A percentile compares a stretch with the other conserved stretches of the same genome.
Evolutionary conservation across 441 rosid species (phyloP).

Genomic region (Macaranga tanarius): DNA sequence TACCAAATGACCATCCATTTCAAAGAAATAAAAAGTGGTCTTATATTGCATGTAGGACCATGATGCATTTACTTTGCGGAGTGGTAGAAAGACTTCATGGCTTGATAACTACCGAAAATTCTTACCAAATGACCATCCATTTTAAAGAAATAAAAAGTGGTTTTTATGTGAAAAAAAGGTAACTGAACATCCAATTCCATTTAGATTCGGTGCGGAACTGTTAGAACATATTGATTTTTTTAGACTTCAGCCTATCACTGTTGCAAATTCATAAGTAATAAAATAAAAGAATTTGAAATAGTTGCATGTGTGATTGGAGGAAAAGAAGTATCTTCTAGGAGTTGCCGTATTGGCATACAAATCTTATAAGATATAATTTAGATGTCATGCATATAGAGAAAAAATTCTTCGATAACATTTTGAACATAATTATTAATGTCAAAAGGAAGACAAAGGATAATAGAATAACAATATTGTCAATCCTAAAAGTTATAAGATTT

Average conservation of each 20-base stretch:
- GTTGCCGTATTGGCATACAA: neutral
- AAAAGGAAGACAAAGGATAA: neutral
- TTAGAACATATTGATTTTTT: too few relatives aligned
- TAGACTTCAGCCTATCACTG: too few relatives aligned
- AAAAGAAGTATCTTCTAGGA: neutral
- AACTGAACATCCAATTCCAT: too few relatives aligned
- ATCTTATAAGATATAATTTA: neutral
- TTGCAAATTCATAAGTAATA: too few relatives aligned
- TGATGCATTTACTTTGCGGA: neutral
- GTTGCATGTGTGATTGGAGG: neutral
- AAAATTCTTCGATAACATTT: too few relatives aligned
- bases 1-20: too few relatives aligned
- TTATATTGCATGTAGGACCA: too few relatives aligned
- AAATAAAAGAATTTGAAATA: too few relatives aligned
- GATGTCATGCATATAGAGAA: neutral
- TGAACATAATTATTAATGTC: neutral
- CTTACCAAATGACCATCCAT: neutral
- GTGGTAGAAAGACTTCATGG: neutral
- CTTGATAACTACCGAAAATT: neutral
- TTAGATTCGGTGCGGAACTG: too few relatives aligned
- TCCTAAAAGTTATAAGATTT: too few relatives aligned
- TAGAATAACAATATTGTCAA: too few relatives aligned
- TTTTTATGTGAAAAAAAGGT: neutral
- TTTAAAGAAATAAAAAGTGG: neutral
- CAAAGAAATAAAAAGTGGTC: too few relatives aligned